These are phyloP conservation scores for Colletotrichum viniferum DNA, from an alignment of 2,329 filamentous ascomycete genomes.

Conservation along the genomic window DNA sequence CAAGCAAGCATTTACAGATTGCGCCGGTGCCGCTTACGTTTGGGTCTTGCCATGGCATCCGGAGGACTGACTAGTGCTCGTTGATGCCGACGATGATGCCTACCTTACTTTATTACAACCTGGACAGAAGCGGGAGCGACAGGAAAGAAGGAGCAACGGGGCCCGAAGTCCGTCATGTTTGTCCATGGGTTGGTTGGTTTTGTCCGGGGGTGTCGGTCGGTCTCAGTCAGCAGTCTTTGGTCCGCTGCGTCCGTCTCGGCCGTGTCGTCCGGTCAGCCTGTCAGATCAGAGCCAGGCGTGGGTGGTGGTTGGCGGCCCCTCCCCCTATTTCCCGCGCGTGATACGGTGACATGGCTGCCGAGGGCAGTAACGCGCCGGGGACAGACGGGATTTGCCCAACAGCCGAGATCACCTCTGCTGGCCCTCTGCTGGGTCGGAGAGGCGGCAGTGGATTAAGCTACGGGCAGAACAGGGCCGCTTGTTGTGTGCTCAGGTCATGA, in stretches of 20 bases:
- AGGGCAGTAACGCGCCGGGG: conserved; percentile 6
- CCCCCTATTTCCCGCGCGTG: conserved; percentile 8
- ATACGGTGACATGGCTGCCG: neutral
- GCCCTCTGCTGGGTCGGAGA: neutral
- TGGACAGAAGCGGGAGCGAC: neutral
- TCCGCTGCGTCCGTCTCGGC: conserved; percentile 9
- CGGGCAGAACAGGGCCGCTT: neutral
- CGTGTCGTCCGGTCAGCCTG: conserved; percentile 9
- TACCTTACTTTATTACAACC: neutral
- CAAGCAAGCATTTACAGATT: neutral
- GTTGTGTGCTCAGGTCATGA: neutral
- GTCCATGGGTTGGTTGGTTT: neutral
- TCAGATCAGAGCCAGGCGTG: neutral
- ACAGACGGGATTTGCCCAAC: conserved; percentile 7
- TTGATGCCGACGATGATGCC: neutral
- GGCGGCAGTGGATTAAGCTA: neutral
- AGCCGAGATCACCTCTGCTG: conserved; percentile 5
- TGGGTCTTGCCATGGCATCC: neutral
- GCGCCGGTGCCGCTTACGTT: neutral
- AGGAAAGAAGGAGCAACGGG: neutral
- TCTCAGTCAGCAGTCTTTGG: neutral
- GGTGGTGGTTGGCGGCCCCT: neutral
- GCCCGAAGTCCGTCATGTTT: neutral
- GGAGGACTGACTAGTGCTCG: neutral
- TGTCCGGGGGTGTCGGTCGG: neutral